Evolutionary conservation across 129 eudicot species (phyloP).

Genomic region (Centaurea solstitialis): DNA sequence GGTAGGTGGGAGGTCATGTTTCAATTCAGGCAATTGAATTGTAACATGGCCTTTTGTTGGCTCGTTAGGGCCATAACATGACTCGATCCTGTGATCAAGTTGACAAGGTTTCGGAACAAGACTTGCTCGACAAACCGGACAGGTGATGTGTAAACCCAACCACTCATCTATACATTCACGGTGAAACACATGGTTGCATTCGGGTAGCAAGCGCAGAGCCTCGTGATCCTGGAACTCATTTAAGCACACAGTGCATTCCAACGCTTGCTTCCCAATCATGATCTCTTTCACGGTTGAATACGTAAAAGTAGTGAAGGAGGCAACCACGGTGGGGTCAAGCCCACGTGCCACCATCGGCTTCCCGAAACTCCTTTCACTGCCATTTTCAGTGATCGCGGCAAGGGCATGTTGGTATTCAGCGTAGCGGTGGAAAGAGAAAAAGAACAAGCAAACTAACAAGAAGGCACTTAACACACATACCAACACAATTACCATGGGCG

Average conservation of each 20-base stretch:
- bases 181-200: slow-evolving; percentile 57
- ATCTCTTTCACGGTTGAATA: slow-evolving; percentile 42
- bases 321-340: slow-evolving; percentile 46
- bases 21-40: neutral
- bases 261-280: slow-evolving; percentile 31
- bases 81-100: neutral
- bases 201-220: slow-evolving; percentile 45
- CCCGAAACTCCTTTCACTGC: neutral
- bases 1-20: neutral
- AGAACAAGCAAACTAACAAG: slow-evolving; percentile 12
- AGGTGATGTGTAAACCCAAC: slow-evolving; percentile 44
- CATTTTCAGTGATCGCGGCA: neutral
- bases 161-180: slow-evolving; percentile 51
- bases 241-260: slow-evolving; percentile 61
- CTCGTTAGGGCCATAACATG: neutral
- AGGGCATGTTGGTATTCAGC: slow-evolving; percentile 12
- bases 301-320: slow-evolving; percentile 32
- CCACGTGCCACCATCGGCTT: slow-evolving; percentile 20
- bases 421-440: slow-evolving; percentile 33
- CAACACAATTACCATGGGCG: neutral
- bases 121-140: slow-evolving; percentile 60
- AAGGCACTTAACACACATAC: slow-evolving; percentile 10
- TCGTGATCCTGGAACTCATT: slow-evolving; percentile 46
- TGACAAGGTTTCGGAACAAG: slow-evolving; percentile 31
- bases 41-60: slow-evolving; percentile 7